Conservation (phyloP, 768 basidiomycete species). For the Sarcodon sp. region DNA sequence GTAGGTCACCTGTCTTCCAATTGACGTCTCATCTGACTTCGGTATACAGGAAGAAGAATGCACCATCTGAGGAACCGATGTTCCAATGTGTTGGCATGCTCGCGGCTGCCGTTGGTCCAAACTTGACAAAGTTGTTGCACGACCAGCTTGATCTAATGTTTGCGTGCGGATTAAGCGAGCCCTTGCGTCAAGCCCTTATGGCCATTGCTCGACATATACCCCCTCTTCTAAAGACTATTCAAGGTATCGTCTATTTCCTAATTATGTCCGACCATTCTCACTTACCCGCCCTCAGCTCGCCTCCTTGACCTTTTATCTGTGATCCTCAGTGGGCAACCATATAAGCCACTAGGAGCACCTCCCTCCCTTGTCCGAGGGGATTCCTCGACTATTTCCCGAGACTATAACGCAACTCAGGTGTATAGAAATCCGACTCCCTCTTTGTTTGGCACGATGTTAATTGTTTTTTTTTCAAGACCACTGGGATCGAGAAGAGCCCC, state of each 20-base stretch:
- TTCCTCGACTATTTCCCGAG: constrained; percentile 31
- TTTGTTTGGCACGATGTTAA: not conserved
- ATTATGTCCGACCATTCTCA: not conserved
- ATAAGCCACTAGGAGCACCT: constrained; percentile 83
- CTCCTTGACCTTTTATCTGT: constrained; percentile 75
- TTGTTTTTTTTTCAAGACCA: constrained; percentile 17
- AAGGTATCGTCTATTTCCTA: constrained; percentile 37
- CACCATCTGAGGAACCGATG: constrained; percentile 87
- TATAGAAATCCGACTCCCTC: not conserved
- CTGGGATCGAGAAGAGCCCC: constrained; percentile 44
- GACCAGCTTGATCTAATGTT: constrained; percentile 97
- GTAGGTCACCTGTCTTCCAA: constrained; percentile 26
- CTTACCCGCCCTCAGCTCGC: constrained; percentile 43
- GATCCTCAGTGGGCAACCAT: constrained; percentile 73
- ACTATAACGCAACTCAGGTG: constrained; percentile 39
- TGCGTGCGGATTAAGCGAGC: constrained; percentile 83
- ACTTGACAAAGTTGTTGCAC: constrained; percentile 89
- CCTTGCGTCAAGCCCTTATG: constrained; percentile 71
- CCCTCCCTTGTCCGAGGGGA: constrained; percentile 44
- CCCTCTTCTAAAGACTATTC: constrained; percentile 82
- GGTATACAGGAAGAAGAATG: constrained; percentile 61
- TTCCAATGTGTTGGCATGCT: constrained; percentile 98
- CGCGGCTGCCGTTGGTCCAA: constrained; percentile 88
- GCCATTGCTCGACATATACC: constrained; percentile 82
- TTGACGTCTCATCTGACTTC: not conserved